phyloP scores from a whole-genome alignment of 768 basidiomycete species.

The Tricholoma matsutake region DNA sequence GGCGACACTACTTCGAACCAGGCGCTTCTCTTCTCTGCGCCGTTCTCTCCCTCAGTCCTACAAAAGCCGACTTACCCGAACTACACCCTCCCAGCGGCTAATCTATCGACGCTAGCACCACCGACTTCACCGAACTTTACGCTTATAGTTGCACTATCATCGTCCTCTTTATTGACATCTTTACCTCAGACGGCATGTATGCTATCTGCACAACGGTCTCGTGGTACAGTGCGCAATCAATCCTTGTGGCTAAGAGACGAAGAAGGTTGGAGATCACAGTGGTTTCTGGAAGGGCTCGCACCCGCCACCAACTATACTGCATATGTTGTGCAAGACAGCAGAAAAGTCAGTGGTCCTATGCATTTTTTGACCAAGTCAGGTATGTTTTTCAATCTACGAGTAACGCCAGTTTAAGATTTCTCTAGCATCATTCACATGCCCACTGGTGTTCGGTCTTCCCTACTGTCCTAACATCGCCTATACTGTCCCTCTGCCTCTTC shows the following conservation, averaged over 20 bases:
- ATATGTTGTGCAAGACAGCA: conserved; percentile 55
- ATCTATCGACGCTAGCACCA: conserved; percentile 39
- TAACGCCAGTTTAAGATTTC: not conserved
- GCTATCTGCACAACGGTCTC: conserved; percentile 37
- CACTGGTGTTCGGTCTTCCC: conserved; percentile 65
- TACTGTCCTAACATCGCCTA: conserved; percentile 74
- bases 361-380: conserved; percentile 76
- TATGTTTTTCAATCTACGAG: conserved; percentile 25
- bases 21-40: conserved; percentile 68
- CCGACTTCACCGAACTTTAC: conserved; percentile 50
- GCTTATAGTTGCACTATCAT: conserved; percentile 53
- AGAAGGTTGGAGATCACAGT: conserved; percentile 67
- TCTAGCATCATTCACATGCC: conserved; percentile 64
- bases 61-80: conserved; percentile 61
- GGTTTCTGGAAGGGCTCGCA: conserved; percentile 55
- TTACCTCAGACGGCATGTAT: conserved; percentile 60
- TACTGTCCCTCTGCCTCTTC: conserved; percentile 61
- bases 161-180: conserved; percentile 33
- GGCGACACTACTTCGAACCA: conserved; percentile 76
- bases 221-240: conserved; percentile 39
- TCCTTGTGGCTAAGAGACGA: conserved; percentile 55
- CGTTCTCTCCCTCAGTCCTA: conserved; percentile 34
- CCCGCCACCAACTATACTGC: conserved; percentile 78
- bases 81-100: conserved; percentile 65
- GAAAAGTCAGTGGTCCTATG: conserved; percentile 63